These are phyloP conservation scores for Blastobotrys chiropterorum DNA, from an alignment of 805 yeast genomes.

Conservation along the genomic window DNA sequence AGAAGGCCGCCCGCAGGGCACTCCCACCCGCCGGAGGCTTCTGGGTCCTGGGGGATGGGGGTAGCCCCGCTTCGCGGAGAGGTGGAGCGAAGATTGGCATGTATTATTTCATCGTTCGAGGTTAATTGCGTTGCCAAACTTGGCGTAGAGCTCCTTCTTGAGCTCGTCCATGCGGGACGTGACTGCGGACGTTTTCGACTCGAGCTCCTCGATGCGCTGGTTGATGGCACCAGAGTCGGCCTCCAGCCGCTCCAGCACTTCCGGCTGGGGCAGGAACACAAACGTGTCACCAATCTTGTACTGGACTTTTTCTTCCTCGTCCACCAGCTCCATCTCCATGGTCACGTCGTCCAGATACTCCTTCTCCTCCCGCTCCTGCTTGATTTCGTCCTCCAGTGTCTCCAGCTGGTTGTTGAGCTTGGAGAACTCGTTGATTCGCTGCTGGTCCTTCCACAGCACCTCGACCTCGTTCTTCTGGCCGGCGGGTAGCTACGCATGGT, in stretches of 20 bases:
- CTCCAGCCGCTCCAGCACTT: constrained; percentile 66
- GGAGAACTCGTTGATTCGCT: constrained; percentile 81
- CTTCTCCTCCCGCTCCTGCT: constrained; percentile 55
- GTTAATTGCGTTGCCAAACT: constrained; percentile 85
- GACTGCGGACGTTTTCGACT: constrained; percentile 43
- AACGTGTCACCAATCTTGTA: constrained; percentile 80
- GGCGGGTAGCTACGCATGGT: constrained; percentile 15
- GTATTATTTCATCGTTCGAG: constrained; percentile 48
- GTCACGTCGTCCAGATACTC: constrained; percentile 84
- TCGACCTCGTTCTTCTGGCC: constrained; percentile 33
- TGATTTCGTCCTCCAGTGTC: constrained; percentile 43
- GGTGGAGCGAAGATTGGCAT: not conserved
- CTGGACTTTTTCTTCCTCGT: constrained; percentile 41
- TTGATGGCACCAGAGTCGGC: constrained; percentile 51
- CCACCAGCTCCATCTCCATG: constrained; percentile 79
- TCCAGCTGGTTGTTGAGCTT: constrained; percentile 71
- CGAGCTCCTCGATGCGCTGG: constrained; percentile 40
- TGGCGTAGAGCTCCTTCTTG: constrained; percentile 73
- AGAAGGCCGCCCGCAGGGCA: too few relatives aligned
- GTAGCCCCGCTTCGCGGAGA: not conserved
- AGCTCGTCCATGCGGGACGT: constrained; percentile 52
- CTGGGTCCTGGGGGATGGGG: not conserved
- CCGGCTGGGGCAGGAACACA: constrained; percentile 57
- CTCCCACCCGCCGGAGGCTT: too few relatives aligned
- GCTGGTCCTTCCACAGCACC: constrained; percentile 81